Percentiles rank a stretch among this genome's conserved stretches.
phyloP scores from a whole-genome alignment of 352 stramenopile species.

The Hyaloperonospora arabidopsidis region DNA sequence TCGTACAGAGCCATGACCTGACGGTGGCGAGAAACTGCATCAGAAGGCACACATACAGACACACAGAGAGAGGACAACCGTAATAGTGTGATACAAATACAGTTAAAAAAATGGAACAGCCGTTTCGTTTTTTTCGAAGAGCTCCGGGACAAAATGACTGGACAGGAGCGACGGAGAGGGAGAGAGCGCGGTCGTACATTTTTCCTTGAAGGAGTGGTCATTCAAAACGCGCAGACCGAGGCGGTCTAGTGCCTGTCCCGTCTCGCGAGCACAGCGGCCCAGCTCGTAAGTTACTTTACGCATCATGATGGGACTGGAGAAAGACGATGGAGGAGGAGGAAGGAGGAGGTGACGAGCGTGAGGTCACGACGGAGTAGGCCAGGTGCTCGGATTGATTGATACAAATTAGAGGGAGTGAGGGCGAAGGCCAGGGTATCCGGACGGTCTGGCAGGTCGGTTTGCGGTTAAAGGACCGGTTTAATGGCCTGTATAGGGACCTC shows the following conservation, averaged over 20 bases:
- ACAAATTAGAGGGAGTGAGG: too few species aligned
- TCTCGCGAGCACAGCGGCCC: constrained; percentile 91
- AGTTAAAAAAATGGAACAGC: too few species aligned
- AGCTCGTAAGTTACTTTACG: constrained; percentile 87
- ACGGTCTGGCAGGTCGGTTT: too few species aligned
- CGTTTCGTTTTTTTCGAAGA: too few species aligned
- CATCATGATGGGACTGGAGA: constrained; percentile 49
- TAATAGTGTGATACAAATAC: background rate
- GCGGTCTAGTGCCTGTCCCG: constrained; percentile 92
- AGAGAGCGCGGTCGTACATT: constrained; percentile 44
- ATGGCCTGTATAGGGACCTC: too few species aligned
- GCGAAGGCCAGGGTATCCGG: too few species aligned
- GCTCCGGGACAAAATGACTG: background rate
- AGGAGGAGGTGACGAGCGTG: too few species aligned
- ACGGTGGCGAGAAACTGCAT: constrained; percentile 87
- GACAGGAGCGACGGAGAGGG: background rate
- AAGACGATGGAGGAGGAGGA: constrained; percentile 18
- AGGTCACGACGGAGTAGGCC: too few species aligned
- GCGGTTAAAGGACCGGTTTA: too few species aligned
- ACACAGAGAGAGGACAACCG: background rate
- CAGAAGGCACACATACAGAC: background rate
- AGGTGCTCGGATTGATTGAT: too few species aligned
- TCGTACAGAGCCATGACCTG: constrained; percentile 90
- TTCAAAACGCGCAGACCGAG: constrained; percentile 86
- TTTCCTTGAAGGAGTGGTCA: constrained; percentile 85